Percentiles rank a stretch among this genome's conserved stretches.
These are phyloP conservation scores for Conticribra guillardii DNA, from an alignment of 108 stramenopile genomes.

Conservation along the genomic window DNA sequence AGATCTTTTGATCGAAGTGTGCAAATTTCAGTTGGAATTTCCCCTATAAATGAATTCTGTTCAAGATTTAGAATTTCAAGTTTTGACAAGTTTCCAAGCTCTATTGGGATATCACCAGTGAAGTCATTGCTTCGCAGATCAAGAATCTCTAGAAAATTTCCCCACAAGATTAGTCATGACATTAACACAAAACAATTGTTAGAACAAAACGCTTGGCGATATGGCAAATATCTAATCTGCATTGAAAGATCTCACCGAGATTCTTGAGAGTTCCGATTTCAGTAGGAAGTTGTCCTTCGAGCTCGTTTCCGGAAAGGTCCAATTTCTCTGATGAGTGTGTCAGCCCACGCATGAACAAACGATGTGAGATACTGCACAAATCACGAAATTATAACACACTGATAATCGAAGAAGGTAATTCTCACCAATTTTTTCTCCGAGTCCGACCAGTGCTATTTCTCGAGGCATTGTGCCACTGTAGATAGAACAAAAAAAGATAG, in stretches of 20 bases:
- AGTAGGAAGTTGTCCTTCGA: slow-evolving; percentile 50
- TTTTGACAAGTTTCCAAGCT: slow-evolving; percentile 56
- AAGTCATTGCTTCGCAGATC: slow-evolving; percentile 42
- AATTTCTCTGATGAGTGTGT: neutral
- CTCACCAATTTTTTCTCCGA: slow-evolving; percentile 27
- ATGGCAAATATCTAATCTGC: slow-evolving; percentile 27
- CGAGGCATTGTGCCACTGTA: slow-evolving; percentile 31
- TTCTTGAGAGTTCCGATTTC: slow-evolving; percentile 61
- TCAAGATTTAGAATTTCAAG: slow-evolving; percentile 52
- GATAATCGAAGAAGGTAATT: neutral
- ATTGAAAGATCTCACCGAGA: slow-evolving; percentile 35
- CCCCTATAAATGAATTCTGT: slow-evolving; percentile 52
- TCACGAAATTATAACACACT: neutral
- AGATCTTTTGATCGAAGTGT: slow-evolving; percentile 24
- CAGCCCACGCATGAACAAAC: neutral
- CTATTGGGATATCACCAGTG: slow-evolving; percentile 60
- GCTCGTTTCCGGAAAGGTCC: slow-evolving; percentile 31
- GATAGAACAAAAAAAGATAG: too few relatives aligned
- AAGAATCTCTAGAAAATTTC: slow-evolving; percentile 5
- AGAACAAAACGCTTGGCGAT: neutral
- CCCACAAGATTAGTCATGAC: neutral
- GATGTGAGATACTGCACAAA: neutral
- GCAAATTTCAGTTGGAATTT: slow-evolving; percentile 59
- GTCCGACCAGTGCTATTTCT: slow-evolving; percentile 33
- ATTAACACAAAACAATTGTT: neutral